Conservation (phyloP, 495 filamentous ascomycete species). For the Hypomontagnella monticulosa region DNA sequence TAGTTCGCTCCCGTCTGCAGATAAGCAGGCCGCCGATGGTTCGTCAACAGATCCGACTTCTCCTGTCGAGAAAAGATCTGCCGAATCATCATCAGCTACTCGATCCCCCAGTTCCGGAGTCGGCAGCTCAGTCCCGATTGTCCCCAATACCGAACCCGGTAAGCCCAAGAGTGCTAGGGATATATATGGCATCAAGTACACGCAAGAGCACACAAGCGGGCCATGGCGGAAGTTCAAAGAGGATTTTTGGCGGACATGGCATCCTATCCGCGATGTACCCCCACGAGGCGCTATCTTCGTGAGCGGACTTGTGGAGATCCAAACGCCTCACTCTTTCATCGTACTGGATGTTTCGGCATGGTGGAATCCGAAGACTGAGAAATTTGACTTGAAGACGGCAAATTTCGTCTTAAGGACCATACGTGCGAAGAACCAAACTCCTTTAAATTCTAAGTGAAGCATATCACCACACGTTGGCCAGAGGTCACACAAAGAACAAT, state of each 20-base stretch:
- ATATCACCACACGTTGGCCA: background rate
- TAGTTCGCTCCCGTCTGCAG: constrained; percentile 24
- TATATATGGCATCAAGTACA: constrained; percentile 51
- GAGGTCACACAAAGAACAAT: background rate
- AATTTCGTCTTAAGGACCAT: constrained; percentile 12
- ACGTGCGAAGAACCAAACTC: constrained; percentile 9
- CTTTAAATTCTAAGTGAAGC: constrained; percentile 5
- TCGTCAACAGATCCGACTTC: constrained; percentile 32
- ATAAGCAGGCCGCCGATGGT: constrained; percentile 24
- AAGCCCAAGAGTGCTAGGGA: constrained; percentile 38
- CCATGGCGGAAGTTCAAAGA: constrained; percentile 64
- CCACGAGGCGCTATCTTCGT: constrained; percentile 72
- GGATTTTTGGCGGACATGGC: constrained; percentile 60
- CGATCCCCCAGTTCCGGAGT: constrained; percentile 42
- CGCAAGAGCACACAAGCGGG: constrained; percentile 39
- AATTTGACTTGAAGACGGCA: constrained; percentile 28
- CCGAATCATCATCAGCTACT: constrained; percentile 32
- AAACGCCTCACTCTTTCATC: constrained; percentile 59
- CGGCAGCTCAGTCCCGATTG: constrained; percentile 35
- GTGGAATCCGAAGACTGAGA: constrained; percentile 44
- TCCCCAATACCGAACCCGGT: constrained; percentile 17
- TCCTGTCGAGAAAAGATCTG: constrained; percentile 30
- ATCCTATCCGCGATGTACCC: constrained; percentile 52
- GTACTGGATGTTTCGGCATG: constrained; percentile 43
- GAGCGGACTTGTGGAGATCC: constrained; percentile 71